phyloP scores from a whole-genome alignment of 2,329 filamentous ascomycete genomes.

The Neofusicoccum sp. region DNA sequence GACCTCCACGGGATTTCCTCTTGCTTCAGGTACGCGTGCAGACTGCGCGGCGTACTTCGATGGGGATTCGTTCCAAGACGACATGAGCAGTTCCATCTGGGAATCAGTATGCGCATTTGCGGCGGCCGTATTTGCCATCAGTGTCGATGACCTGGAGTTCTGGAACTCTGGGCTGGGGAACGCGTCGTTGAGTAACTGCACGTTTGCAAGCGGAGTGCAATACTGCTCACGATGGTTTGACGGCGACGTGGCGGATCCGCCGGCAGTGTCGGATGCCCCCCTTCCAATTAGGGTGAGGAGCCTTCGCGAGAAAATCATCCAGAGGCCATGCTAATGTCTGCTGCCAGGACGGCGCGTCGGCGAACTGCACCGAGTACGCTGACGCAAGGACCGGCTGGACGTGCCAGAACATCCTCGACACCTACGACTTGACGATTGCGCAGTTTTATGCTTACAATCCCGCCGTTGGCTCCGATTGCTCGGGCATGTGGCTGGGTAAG shows the following conservation, averaged over 20 bases:
- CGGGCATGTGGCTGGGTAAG: not conserved
- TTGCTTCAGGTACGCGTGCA: slow-evolving; percentile 6
- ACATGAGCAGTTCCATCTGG: no score
- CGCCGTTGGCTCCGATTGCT: not conserved
- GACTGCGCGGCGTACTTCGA: slow-evolving; percentile 6
- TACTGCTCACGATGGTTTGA: not conserved
- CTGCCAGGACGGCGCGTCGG: not conserved
- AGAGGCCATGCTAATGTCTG: not conserved
- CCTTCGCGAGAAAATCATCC: not conserved
- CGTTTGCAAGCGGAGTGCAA: not conserved
- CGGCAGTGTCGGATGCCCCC: not conserved
- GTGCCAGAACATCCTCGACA: slow-evolving; percentile 1
- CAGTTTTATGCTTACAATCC: slow-evolving; percentile 8
- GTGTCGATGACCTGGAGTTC: not conserved
- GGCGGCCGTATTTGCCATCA: not conserved
- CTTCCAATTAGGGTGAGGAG: not conserved
- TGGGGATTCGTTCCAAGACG: not conserved
- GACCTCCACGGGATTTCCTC: not conserved
- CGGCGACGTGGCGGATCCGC: not conserved
- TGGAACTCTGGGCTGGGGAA: not conserved
- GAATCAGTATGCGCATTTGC: not conserved
- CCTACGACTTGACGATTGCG: not conserved
- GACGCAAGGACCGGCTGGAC: not conserved
- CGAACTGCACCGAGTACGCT: not conserved
- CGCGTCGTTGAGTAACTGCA: not conserved